phyloP scores from a whole-genome alignment of 306 rosid species.

The Nissolia schottii region DNA sequence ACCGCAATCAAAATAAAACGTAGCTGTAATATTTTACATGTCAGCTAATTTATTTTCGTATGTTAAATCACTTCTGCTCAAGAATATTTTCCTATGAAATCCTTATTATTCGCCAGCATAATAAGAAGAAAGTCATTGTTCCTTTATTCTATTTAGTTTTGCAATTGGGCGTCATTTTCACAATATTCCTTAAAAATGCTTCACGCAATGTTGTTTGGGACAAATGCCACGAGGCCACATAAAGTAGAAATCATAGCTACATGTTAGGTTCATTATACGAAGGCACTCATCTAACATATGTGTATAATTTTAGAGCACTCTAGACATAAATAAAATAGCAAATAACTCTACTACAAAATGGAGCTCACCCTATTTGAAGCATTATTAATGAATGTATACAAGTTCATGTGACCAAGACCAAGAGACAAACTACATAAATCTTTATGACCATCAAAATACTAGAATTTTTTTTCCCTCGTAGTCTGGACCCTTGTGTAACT shows the following conservation, averaged over 20 bases:
- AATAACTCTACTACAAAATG: too few relatives aligned
- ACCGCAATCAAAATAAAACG: not conserved
- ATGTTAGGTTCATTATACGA: not conserved
- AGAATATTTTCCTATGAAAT: not conserved
- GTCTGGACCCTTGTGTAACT: not conserved
- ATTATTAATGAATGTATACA: not conserved
- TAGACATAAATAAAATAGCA: too few relatives aligned
- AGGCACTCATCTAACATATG: not conserved
- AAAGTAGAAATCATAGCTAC: not conserved
- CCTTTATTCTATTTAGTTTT: not conserved
- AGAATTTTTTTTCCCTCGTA: not conserved
- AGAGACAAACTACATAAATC: not conserved
- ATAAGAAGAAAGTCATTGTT: not conserved
- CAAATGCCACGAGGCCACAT: not conserved
- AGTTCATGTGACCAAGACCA: not conserved
- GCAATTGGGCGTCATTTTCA: not conserved
- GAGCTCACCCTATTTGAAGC: not conserved
- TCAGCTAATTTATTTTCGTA: not conserved
- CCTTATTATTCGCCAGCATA: constrained; percentile 4
- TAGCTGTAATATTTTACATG: not conserved
- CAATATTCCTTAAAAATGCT: not conserved
- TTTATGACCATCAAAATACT: not conserved
- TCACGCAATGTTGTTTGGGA: not conserved
- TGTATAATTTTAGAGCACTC: too few relatives aligned
- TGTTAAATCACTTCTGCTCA: not conserved